These are phyloP conservation scores for Westerdykella aurantiaca DNA, from an alignment of 2,329 filamentous ascomycete genomes.

Conservation along the genomic window DNA sequence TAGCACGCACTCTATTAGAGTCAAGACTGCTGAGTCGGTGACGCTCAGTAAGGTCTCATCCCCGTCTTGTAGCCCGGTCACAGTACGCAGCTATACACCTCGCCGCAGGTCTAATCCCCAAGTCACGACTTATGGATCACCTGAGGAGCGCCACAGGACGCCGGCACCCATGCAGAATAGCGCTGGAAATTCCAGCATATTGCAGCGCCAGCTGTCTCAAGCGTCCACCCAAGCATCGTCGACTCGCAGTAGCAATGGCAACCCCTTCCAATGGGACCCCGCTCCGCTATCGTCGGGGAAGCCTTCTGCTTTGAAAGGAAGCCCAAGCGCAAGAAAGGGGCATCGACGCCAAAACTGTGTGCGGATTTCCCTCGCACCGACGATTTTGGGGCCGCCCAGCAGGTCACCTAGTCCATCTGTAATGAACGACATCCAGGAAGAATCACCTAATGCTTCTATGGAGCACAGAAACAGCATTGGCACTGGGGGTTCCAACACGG, in stretches of 20 bases:
- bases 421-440: slow-evolving; percentile 38
- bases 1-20: slow-evolving; percentile 15
- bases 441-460: slow-evolving; percentile 18
- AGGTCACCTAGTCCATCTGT: slow-evolving; percentile 31
- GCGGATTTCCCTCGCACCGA: slow-evolving; percentile 41
- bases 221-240: slow-evolving; percentile 35
- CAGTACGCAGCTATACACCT: slow-evolving; percentile 30
- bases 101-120: slow-evolving; percentile 27
- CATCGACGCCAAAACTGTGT: slow-evolving; percentile 43
- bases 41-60: slow-evolving; percentile 34
- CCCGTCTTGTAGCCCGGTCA: slow-evolving; percentile 16
- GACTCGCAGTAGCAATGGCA: slow-evolving; percentile 41
- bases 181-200: slow-evolving; percentile 27
- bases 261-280: slow-evolving; percentile 44
- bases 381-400: slow-evolving; percentile 36
- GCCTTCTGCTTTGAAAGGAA: slow-evolving; percentile 42
- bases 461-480: slow-evolving; percentile 9
- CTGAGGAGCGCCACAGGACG: slow-evolving; percentile 28
- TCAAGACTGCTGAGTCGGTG: slow-evolving; percentile 32
- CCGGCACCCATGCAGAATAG: slow-evolving; percentile 24
- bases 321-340: slow-evolving; percentile 41
- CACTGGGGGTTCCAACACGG: slow-evolving; percentile 11
- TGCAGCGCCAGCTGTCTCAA: slow-evolving; percentile 37
- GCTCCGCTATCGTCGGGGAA: slow-evolving; percentile 32
- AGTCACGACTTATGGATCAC: slow-evolving; percentile 39